Base-by-base conservation (phyloP, 2,329 filamentous ascomycete species). In the Emericellopsis cladophorae region DNA sequence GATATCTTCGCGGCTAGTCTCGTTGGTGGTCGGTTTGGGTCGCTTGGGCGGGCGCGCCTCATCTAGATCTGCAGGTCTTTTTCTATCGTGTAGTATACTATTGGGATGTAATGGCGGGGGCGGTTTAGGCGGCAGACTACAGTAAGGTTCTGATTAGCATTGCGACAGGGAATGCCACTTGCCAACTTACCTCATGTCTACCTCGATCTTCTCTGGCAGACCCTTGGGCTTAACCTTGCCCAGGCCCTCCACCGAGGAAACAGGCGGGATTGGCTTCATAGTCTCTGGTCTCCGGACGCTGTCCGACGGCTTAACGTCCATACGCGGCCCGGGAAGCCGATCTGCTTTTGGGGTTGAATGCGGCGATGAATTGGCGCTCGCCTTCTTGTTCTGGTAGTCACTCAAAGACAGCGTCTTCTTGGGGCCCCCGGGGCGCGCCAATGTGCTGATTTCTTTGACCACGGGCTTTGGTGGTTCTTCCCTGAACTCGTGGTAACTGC, bases 391-490 rank as follows among this genome's bases (percentile, higher is more conserved):
- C 56, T 72, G 72, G 49, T 76, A 78, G 53, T 77, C 74, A 55
- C 69, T 73, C 45, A 78, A 56, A 12, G 72, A 74, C 47, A 77
- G 53, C 54, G 76, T 74, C 60, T 73, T 74, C 55, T 67, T 74
- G 51, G 68, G 64, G 45, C 55, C 55, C 46, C 56, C 61, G 39
- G 56, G 56, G 47, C 63, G 58, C 40, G 63, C 49, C 44, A 70
- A 62, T 45, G 60, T 54, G 49, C 51, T 54, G 45, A 63, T 54
- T 42, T 62, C 56, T 45, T 54, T 55, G 42, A 59, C 55, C 35
- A 55, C 48, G 43, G 59, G 57, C 32, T 62, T 64, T 22, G 65
- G 60, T 18, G 65, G 60, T 44, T 74, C 70, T 49, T 74, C 67
- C 52, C 68, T 65, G 54, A 77, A 73, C 42, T 75, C 68, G 58